Evolutionary conservation across 148 eudicot species (phyloP), one percentile per base, ranked within the genome.

Genomic region (Vaccinium macrocarpon): DNA sequence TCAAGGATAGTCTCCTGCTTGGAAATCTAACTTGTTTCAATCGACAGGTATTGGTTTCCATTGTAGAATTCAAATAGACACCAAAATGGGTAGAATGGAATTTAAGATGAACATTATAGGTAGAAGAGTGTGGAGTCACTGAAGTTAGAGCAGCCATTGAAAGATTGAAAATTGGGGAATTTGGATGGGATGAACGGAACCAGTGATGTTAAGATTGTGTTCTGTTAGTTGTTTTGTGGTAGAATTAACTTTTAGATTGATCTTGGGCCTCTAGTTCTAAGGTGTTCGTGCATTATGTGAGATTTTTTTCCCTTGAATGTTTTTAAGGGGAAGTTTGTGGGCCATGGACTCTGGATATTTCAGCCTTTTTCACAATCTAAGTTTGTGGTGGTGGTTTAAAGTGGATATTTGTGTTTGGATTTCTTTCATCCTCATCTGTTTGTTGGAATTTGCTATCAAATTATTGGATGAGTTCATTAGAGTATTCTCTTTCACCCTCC

Each of bases 71-170:
- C 57, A 80, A 83, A 83, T 84, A 71, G 48, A 82, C 82, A 52
- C 80, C 57, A 74, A 85, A 81, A 81, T 23, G 55, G 6, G 82
- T 78, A 14, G 88, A 87, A 18, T 87, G 89, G 64, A 90, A 84
- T 9, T 82, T 91, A 0, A 86, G 90, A 83, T 83, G 85, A 13
- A 89, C 62, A 62, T 87, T 77, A 85, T 90, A 93, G 74, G 95
- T 89, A 29, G 89, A 88, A 53, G 93, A 91, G 81, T 91, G 91
- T 49, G 78, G 78, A 19, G 78, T 75, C 5, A 46, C 78, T 46
- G 78, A 88, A 86, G 94, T 91, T 27, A 93, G 86, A 81, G 94
- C 82, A 51, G 91, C 89, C 93, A 93, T 88, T 77, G 73, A 55
- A 23, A 10, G 61, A n/a, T 77, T 10, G 57, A 77, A 55, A 18